Evolutionary conservation across 1,139 yeast species (phyloP).

Genomic region (Tardiomyces depauwii): DNA sequence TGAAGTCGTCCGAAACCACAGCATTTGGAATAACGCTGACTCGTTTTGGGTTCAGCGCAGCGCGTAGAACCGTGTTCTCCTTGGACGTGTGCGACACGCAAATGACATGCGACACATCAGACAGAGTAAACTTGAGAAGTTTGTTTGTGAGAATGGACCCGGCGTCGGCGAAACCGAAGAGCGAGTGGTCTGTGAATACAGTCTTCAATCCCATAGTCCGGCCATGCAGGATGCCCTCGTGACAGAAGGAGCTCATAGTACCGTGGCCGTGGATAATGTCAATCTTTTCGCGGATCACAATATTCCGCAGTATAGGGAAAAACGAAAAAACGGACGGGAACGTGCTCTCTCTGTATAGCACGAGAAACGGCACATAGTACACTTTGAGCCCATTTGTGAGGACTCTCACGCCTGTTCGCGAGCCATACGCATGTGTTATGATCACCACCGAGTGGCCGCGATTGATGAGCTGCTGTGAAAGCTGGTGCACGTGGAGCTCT

Average conservation of each 20-base stretch:
- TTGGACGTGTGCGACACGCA: slow-evolving; percentile 96
- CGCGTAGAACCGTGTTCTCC: slow-evolving; percentile 87
- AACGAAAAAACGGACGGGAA: slow-evolving; percentile 85
- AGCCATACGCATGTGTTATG: slow-evolving; percentile 79
- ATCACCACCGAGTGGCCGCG: slow-evolving; percentile 88
- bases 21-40: slow-evolving; percentile 97
- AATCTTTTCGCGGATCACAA: slow-evolving; percentile 72
- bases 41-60: slow-evolving; percentile 61
- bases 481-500: slow-evolving; percentile 86
- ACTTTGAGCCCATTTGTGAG: slow-evolving; percentile 87
- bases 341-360: slow-evolving; percentile 70
- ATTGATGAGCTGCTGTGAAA: slow-evolving; percentile 64
- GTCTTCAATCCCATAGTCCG: slow-evolving; percentile 88
- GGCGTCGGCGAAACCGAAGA: slow-evolving; percentile 87
- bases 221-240: slow-evolving; percentile 84
- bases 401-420: slow-evolving; percentile 69
- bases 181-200: slow-evolving; percentile 89
- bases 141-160: slow-evolving; percentile 82
- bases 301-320: slow-evolving; percentile 76
- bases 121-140: slow-evolving; percentile 66
- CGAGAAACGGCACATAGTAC: slow-evolving; percentile 77
- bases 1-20: slow-evolving; percentile 71
- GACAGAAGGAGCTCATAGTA: slow-evolving; percentile 73
- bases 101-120: slow-evolving; percentile 84
- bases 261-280: slow-evolving; percentile 96